Evolutionary conservation across 495 filamentous ascomycete species (phyloP).

Genomic region (Hyaloscypha variabilis): DNA sequence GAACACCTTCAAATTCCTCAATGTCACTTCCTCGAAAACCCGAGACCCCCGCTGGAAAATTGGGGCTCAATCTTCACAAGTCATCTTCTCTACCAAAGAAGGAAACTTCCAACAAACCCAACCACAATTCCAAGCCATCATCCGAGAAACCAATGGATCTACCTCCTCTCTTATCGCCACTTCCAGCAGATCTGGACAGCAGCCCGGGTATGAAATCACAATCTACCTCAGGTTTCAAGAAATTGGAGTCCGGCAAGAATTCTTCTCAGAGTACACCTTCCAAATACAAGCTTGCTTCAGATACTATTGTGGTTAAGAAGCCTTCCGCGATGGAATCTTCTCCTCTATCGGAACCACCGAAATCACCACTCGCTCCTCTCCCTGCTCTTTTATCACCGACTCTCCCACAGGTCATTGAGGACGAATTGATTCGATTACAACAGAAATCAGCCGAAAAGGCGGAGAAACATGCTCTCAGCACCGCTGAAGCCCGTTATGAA

Average conservation of each 20-base stretch:
- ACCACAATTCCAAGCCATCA: slow-evolving; percentile 13
- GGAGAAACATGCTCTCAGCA: slow-evolving; percentile 16
- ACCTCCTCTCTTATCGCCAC: slow-evolving; percentile 28
- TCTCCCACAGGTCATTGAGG: slow-evolving; percentile 28
- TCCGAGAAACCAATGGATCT: slow-evolving; percentile 23
- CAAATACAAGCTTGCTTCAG: slow-evolving; percentile 6
- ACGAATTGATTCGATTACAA: slow-evolving; percentile 26
- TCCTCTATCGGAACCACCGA: slow-evolving; percentile 13
- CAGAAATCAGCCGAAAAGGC: slow-evolving; percentile 20
- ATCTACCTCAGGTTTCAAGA: slow-evolving; percentile 7
- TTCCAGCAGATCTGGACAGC: slow-evolving; percentile 28
- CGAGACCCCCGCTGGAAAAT: slow-evolving; percentile 3
- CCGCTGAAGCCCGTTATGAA: slow-evolving; percentile 27
- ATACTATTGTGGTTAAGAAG: slow-evolving; percentile 29
- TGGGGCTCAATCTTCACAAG: neutral
- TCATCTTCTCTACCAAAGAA: slow-evolving; percentile 20
- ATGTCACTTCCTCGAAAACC: slow-evolving; percentile 6
- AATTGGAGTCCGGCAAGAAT: neutral
- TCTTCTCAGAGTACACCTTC: slow-evolving; percentile 15
- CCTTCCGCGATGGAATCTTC: slow-evolving; percentile 2
- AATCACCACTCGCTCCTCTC: slow-evolving; percentile 16
- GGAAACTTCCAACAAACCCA: slow-evolving; percentile 13
- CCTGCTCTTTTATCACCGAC: slow-evolving; percentile 30
- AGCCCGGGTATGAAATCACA: slow-evolving; percentile 2
- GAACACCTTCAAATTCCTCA: slow-evolving; percentile 20